Conservation (phyloP, 305 asterid species). For the Coffea humblotiana region DNA sequence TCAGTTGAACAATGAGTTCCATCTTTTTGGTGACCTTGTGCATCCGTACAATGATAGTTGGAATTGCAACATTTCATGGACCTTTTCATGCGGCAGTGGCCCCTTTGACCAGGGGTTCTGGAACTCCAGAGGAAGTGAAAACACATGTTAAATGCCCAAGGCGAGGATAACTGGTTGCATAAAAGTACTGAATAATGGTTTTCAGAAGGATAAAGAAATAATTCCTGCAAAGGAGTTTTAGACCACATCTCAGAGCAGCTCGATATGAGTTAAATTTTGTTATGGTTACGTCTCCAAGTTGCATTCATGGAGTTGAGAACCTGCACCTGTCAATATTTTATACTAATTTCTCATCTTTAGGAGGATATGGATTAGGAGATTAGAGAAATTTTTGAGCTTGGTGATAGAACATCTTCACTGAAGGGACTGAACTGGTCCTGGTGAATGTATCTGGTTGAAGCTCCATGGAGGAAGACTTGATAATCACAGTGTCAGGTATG, state of each 20-base stretch:
- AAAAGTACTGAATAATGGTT: background rate
- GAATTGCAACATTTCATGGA: slow-evolving; percentile 24
- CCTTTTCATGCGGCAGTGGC: slow-evolving; percentile 8
- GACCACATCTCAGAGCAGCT: background rate
- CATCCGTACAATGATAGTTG: slow-evolving; percentile 27
- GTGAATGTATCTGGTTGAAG: slow-evolving; percentile 9
- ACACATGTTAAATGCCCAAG: background rate
- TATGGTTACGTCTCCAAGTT: background rate
- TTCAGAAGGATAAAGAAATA: slow-evolving; percentile 3
- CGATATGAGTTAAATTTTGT: background rate
- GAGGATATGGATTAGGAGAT: slow-evolving; percentile 11
- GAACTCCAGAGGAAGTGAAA: slow-evolving; percentile 4
- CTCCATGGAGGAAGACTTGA: slow-evolving; percentile 3
- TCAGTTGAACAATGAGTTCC: slow-evolving; percentile 4
- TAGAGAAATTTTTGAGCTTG: slow-evolving; percentile 9
- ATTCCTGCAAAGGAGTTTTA: background rate
- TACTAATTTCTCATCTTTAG: slow-evolving; percentile 1
- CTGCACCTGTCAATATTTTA: background rate
- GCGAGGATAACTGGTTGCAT: background rate
- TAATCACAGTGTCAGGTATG: slow-evolving; percentile 10
- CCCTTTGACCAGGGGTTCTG: slow-evolving; percentile 14
- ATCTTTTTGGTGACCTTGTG: slow-evolving; percentile 20
- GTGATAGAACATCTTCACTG: background rate
- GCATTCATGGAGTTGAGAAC: background rate
- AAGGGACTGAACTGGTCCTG: background rate